Conservation (phyloP, 192 early-diverging fungal genomes). For the Coemansia furcata region DNA sequence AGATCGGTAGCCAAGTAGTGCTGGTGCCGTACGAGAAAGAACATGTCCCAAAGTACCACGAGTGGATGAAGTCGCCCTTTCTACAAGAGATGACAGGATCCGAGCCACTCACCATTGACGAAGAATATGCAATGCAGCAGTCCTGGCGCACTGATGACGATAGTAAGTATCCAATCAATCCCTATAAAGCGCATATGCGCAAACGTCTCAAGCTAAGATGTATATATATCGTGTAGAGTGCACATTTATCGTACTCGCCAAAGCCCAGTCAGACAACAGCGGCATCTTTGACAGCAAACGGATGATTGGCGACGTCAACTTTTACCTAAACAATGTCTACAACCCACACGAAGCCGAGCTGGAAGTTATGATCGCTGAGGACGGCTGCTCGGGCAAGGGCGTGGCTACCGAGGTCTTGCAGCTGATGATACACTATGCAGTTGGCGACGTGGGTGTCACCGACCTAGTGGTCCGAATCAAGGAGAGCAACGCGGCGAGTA, state of each 20-base stretch:
- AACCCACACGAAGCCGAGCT: conserved; percentile 76
- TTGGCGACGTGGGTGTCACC: conserved; percentile 38
- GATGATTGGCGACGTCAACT: conserved; percentile 96
- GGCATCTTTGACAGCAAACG: conserved; percentile 35
- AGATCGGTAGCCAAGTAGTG: conserved; percentile 61
- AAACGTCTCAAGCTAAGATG: background rate
- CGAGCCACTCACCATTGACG: conserved; percentile 86
- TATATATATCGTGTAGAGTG: conserved; percentile 46
- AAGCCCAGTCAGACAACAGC: background rate
- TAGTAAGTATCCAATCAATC: conserved; percentile 41
- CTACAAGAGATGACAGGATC: conserved; percentile 94
- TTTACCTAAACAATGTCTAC: conserved; percentile 85
- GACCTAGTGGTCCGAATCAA: conserved; percentile 53
- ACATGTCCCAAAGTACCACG: conserved; percentile 89
- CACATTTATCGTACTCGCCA: conserved; percentile 67
- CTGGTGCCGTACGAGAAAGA: conserved; percentile 84
- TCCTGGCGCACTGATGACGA: conserved; percentile 84
- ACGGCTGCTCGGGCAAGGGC: conserved; percentile 20
- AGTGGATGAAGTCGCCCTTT: conserved; percentile 92
- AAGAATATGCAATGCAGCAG: conserved; percentile 94
- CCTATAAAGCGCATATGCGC: background rate
- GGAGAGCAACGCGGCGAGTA: conserved; percentile 43
- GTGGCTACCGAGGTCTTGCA: conserved; percentile 45
- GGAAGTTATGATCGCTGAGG: conserved; percentile 92
- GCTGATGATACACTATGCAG: conserved; percentile 53